phyloP scores from a whole-genome alignment of 2,329 filamentous ascomycete genomes.

The Cryoendolithus antarcticus region DNA sequence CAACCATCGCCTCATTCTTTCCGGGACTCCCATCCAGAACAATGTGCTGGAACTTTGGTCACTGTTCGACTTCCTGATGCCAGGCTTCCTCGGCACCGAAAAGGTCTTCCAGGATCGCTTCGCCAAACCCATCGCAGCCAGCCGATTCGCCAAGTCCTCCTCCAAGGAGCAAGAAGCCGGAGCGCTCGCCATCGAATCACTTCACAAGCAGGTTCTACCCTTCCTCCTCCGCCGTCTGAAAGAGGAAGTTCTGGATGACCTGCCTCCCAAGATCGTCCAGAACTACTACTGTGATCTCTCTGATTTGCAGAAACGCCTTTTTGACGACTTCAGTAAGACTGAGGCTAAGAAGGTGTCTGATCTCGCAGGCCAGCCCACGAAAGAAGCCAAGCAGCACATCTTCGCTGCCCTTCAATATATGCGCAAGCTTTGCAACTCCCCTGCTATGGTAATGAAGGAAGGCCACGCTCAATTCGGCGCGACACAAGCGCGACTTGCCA shows the following conservation, averaged over 20 bases:
- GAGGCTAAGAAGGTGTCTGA: constrained; percentile 79
- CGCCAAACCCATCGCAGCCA: constrained; percentile 87
- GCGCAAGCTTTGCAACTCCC: constrained; percentile 98
- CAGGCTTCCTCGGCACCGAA: constrained; percentile 88
- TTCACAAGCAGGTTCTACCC: constrained; percentile 94
- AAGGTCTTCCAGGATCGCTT: constrained; percentile 96
- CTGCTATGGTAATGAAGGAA: constrained; percentile 89
- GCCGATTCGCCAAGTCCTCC: constrained; percentile 89
- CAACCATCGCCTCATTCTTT: constrained; percentile 92
- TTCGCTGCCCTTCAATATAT: constrained; percentile 99
- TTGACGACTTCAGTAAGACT: constrained; percentile 91
- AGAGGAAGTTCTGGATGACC: constrained; percentile 90
- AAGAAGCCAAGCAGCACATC: constrained; percentile 93
- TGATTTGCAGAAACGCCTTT: constrained; percentile 85
- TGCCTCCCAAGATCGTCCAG: constrained; percentile 95
- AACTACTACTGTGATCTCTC: constrained; percentile 99
- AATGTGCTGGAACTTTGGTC: constrained; percentile 97
- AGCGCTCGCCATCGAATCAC: constrained; percentile 88
- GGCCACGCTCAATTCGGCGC: constrained; percentile 82
- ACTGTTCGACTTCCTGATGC: constrained; percentile 97
- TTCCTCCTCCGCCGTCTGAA: constrained; percentile 94
- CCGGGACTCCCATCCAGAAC: constrained; percentile 94
- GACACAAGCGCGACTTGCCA: constrained; percentile 66
- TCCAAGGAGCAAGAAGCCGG: constrained; percentile 97
- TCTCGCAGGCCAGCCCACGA: constrained; percentile 73